These are phyloP conservation scores for Penicillium riverlandense DNA, from an alignment of 495 filamentous ascomycete species.

Conservation along the genomic window DNA sequence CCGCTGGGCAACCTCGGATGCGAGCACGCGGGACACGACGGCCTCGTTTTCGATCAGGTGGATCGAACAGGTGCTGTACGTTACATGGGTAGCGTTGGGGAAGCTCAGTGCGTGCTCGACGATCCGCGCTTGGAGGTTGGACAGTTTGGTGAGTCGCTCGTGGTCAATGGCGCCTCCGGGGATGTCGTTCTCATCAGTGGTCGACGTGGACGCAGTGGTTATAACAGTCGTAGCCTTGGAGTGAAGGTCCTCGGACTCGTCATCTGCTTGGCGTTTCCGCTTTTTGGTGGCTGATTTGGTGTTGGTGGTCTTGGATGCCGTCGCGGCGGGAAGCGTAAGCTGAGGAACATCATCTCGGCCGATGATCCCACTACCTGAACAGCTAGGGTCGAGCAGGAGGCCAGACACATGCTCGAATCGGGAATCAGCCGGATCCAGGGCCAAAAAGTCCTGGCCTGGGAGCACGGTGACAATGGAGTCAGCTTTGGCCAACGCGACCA, in stretches of 20 bases:
- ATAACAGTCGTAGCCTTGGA: conserved; percentile 6
- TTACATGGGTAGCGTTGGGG: conserved; percentile 66
- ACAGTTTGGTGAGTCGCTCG: conserved; percentile 60
- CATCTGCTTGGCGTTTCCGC: conserved; percentile 26
- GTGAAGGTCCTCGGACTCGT: conserved; percentile 8
- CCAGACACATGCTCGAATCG: conserved; percentile 55
- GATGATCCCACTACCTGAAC: conserved; percentile 90
- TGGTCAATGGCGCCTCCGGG: conserved; percentile 14
- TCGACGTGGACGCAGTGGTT: conserved; percentile 5
- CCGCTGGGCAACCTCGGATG: conserved; percentile 53
- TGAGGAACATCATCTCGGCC: conserved; percentile 70
- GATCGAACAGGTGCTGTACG: conserved; percentile 90
- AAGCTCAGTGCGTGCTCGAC: conserved; percentile 80
- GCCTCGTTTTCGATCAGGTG: conserved; percentile 81
- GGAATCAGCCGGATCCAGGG: conserved; percentile 51
- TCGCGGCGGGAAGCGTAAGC: conserved; percentile 37
- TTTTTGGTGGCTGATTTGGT: conserved; percentile 34
- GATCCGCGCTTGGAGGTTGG: conserved; percentile 68
- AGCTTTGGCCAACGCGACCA: conserved; percentile 72
- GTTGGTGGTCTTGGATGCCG: conserved; percentile 10
- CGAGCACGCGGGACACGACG: conserved; percentile 65
- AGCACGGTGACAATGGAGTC: conserved; percentile 55
- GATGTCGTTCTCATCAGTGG: conserved; percentile 31
- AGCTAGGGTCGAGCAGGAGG: conserved; percentile 84
- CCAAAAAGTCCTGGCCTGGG: conserved; percentile 72